phyloP scores from a whole-genome alignment of 2,329 filamentous ascomycete genomes.

The Triangularia verruculosa region DNA sequence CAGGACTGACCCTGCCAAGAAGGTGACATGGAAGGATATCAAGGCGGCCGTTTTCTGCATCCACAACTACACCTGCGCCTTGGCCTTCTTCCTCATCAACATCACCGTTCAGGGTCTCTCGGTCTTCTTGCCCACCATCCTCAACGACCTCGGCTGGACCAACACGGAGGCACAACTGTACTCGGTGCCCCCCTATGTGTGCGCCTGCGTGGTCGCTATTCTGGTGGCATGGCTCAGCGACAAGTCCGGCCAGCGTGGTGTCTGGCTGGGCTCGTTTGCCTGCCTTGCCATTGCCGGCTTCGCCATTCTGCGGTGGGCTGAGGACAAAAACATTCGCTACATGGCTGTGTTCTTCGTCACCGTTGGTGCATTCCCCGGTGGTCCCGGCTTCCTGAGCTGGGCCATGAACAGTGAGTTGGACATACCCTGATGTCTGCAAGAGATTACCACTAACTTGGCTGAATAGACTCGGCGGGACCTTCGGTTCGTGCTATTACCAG shows the following conservation, averaged over 20 bases:
- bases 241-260: constrained; percentile 41
- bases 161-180: constrained; percentile 41
- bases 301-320: constrained; percentile 47
- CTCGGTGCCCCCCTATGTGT: constrained; percentile 44
- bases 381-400: constrained; percentile 57
- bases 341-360: constrained; percentile 55
- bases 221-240: constrained; percentile 40
- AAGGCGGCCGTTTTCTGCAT: constrained; percentile 52
- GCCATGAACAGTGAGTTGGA: constrained; percentile 49
- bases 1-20: constrained; percentile 43
- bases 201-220: constrained; percentile 40
- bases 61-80: constrained; percentile 57
- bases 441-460: constrained; percentile 16
- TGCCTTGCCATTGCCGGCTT: constrained; percentile 49
- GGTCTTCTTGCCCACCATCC: constrained; percentile 49
- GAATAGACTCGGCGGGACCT: constrained; percentile 49
- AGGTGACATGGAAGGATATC: constrained; percentile 47
- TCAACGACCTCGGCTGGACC: constrained; percentile 42
- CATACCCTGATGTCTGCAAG: constrained; percentile 8
- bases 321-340: constrained; percentile 43
- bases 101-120: constrained; percentile 55
- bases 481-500: constrained; percentile 54
- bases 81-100: constrained; percentile 59
- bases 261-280: constrained; percentile 41
- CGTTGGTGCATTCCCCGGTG: constrained; percentile 55